phyloP scores from a whole-genome alignment of 177 flowering plant genomes.

The Vitis hybrid region DNA sequence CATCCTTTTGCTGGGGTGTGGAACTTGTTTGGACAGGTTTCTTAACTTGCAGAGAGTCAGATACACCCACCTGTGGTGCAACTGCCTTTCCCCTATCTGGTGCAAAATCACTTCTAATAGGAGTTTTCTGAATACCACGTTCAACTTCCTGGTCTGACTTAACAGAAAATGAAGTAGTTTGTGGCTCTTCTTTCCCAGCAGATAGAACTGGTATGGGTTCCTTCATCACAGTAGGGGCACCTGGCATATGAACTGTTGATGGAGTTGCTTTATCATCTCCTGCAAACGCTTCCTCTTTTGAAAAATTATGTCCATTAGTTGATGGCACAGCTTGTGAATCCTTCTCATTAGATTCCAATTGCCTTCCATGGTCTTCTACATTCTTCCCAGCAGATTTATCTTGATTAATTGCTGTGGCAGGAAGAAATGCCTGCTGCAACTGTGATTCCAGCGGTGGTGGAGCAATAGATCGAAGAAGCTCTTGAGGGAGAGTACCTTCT shows the following conservation, averaged over 20 bases:
- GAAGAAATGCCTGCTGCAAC: constrained; percentile 46
- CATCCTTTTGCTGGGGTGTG: constrained; percentile 68
- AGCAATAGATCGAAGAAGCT: constrained; percentile 81
- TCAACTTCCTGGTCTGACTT: constrained; percentile 77
- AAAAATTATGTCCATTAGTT: constrained; percentile 26
- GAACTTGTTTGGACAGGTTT: constrained; percentile 54
- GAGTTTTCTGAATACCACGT: constrained; percentile 37
- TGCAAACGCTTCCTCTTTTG: constrained; percentile 46
- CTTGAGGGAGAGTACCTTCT: constrained; percentile 84
- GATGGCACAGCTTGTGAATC: constrained; percentile 37
- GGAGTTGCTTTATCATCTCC: constrained; percentile 53
- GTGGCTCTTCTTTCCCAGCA: constrained; percentile 67
- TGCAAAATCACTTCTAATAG: constrained; percentile 43
- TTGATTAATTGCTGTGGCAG: constrained; percentile 43
- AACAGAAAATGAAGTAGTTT: constrained; percentile 26
- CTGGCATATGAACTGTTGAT: constrained; percentile 34
- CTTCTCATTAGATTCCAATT: constrained; percentile 51
- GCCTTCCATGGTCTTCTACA: constrained; percentile 49
- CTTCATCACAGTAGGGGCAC: constrained; percentile 31
- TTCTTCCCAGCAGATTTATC: constrained; percentile 51
- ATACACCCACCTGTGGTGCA: constrained; percentile 36
- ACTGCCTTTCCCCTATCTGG: constrained; percentile 70
- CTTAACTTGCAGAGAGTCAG: constrained; percentile 64
- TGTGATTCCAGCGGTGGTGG: constrained; percentile 91
- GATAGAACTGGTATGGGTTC: constrained; percentile 38